Evolutionary conservation across 163 green algal species (phyloP).

Genomic region (Volvox carteri): DNA sequence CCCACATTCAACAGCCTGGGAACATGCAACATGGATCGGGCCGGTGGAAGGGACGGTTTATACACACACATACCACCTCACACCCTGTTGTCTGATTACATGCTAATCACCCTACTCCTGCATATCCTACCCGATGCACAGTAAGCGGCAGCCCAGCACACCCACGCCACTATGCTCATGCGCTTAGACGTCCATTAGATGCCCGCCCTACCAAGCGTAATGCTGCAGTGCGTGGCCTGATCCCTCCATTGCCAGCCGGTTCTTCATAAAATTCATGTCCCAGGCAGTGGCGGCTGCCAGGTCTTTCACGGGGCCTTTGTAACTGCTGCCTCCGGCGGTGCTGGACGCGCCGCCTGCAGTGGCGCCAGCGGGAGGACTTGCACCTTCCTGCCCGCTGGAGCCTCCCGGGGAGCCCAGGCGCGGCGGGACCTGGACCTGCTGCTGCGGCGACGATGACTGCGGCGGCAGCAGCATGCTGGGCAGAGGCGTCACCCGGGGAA

Average conservation of each 20-base stretch:
- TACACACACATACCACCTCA: too few species aligned
- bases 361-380: background rate
- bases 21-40: background rate
- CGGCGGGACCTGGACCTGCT: background rate
- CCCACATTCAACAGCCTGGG: conserved; percentile 57
- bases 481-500: background rate
- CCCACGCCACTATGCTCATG: too few species aligned
- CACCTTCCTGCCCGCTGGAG: background rate
- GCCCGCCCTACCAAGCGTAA: conserved; percentile 62
- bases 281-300: conserved; percentile 31
- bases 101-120: too few species aligned
- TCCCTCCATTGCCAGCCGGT: conserved; percentile 59
- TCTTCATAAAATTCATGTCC: conserved; percentile 59
- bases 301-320: conserved; percentile 40
- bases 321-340: conserved; percentile 2
- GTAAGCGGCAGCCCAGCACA: too few species aligned
- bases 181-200: too few species aligned
- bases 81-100: too few species aligned
- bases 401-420: background rate
- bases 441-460: background rate
- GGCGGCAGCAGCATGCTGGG: background rate
- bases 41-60: background rate
- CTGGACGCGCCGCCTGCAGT: background rate
- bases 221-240: conserved; percentile 64
- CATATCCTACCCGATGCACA: too few species aligned